phyloP scores from a whole-genome alignment of 2,329 filamentous ascomycete species.

The Fusarium sp. region DNA sequence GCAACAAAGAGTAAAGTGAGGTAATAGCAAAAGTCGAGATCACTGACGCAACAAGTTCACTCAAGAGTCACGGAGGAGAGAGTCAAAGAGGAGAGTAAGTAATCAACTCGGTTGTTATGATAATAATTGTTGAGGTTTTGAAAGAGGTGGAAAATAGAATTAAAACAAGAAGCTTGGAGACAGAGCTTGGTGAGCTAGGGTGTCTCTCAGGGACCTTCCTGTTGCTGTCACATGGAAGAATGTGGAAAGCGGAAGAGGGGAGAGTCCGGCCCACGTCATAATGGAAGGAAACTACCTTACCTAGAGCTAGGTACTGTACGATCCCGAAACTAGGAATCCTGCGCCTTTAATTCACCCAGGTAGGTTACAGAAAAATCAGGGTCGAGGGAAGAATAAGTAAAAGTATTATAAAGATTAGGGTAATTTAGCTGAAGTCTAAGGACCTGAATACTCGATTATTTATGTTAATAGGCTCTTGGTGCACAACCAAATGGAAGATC shows the following conservation, averaged over 20 bases:
- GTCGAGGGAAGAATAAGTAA: no score
- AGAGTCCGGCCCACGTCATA: conserved; percentile 33
- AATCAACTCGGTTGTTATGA: conserved; percentile 8
- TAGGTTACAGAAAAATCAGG: no score
- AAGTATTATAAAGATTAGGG: no score
- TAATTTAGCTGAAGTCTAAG: no score
- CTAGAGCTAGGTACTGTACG: no score
- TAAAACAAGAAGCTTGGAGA: conserved; percentile 8
- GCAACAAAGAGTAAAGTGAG: conserved; percentile 17
- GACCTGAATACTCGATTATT: no score
- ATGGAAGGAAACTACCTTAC: conserved; percentile 9
- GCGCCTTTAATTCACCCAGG: conserved; percentile 20
- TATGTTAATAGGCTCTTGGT: no score
- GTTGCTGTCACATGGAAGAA: conserved; percentile 40
- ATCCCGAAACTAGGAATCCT: not conserved
- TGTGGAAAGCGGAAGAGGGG: conserved; percentile 38
- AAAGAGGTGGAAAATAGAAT: conserved; percentile 1
- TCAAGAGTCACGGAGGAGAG: conserved; percentile 23
- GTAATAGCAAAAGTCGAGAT: conserved; percentile 17
- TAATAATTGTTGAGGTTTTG: conserved; percentile 8
- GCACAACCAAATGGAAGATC: not conserved
- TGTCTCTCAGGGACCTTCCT: conserved; percentile 7
- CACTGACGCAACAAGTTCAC: conserved; percentile 41
- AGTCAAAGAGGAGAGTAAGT: conserved; percentile 1
- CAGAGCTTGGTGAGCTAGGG: conserved; percentile 19